Evolutionary conservation across 495 filamentous ascomycete species (phyloP).

Genomic region (Penicillium flavigenum): DNA sequence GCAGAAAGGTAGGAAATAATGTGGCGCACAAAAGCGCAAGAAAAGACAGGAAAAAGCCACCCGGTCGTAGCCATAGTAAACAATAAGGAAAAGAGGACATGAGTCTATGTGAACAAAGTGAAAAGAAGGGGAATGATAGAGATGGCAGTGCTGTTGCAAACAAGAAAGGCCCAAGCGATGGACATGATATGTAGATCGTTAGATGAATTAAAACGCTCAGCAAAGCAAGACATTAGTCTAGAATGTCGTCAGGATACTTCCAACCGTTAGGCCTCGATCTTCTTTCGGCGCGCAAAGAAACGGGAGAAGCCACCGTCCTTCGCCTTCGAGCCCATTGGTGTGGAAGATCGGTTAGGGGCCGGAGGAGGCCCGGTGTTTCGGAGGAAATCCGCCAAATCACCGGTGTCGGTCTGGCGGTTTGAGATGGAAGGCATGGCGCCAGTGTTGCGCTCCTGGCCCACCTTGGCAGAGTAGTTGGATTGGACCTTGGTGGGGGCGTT

Average conservation of each 20-base stretch:
- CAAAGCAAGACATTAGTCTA: slow-evolving; percentile 31
- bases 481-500: slow-evolving; percentile 17
- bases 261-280: slow-evolving; percentile 36
- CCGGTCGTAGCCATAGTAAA: slow-evolving; percentile 19
- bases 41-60: slow-evolving; percentile 14
- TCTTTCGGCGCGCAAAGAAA: slow-evolving; percentile 46
- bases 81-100: slow-evolving; percentile 13
- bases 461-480: slow-evolving; percentile 43
- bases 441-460: slow-evolving; percentile 38
- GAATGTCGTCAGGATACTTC: slow-evolving; percentile 14
- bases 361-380: slow-evolving; percentile 76
- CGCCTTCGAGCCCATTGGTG: slow-evolving; percentile 19
- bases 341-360: slow-evolving; percentile 27
- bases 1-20: slow-evolving; percentile 14
- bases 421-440: slow-evolving; percentile 30
- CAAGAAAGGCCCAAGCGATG: slow-evolving; percentile 24
- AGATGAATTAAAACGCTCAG: slow-evolving; percentile 37
- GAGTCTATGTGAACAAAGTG: slow-evolving; percentile 16
- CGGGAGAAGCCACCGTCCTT: slow-evolving; percentile 38
- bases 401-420: slow-evolving; percentile 53
- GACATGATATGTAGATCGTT: slow-evolving; percentile 34
- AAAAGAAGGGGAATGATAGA: slow-evolving; percentile 2
- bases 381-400: slow-evolving; percentile 78
- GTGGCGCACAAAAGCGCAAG: slow-evolving; percentile 11
- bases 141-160: slow-evolving; percentile 8